These are phyloP conservation scores for Leucosporidium yakuticum DNA, from an alignment of 768 basidiomycete genomes.

Conservation along the genomic window DNA sequence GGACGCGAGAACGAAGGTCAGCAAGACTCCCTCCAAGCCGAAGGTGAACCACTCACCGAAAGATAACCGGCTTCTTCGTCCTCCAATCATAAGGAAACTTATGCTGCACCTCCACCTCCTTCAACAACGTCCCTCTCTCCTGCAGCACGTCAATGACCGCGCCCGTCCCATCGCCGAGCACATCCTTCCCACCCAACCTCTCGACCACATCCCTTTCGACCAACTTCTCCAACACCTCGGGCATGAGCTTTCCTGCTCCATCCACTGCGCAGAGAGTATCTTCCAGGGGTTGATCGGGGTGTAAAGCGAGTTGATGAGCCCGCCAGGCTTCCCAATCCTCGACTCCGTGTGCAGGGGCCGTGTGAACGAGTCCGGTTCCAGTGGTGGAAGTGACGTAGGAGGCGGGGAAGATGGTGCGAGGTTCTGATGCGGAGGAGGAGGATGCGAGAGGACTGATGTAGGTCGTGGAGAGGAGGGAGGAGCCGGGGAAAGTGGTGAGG, in stretches of 20 bases:
- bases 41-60: conserved; percentile 55
- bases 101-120: conserved; percentile 68
- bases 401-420: conserved; percentile 55
- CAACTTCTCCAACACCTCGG: conserved; percentile 53
- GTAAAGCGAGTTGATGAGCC: conserved; percentile 23
- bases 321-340: conserved; percentile 80
- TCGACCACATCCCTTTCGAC: conserved; percentile 51
- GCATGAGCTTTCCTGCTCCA: conserved; percentile 67
- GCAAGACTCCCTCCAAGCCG: not conserved
- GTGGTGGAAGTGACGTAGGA: conserved; percentile 74
- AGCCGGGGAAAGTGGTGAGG: conserved; percentile 41
- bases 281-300: conserved; percentile 31
- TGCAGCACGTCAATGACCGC: conserved; percentile 59
- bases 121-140: conserved; percentile 55
- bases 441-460: conserved; percentile 60
- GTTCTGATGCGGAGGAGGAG: conserved; percentile 40
- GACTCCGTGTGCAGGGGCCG: conserved; percentile 86
- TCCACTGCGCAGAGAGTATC: conserved; percentile 76
- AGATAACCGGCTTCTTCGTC: conserved; percentile 84
- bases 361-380: conserved; percentile 94
- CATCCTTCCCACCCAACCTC: conserved; percentile 60
- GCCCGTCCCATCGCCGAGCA: conserved; percentile 65
- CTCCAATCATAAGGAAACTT: conserved; percentile 97
- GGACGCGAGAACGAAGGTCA: not conserved
- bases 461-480: conserved; percentile 55